Conservation (phyloP, 805 yeast genomes). For the Lipomyces yamadae region DNA sequence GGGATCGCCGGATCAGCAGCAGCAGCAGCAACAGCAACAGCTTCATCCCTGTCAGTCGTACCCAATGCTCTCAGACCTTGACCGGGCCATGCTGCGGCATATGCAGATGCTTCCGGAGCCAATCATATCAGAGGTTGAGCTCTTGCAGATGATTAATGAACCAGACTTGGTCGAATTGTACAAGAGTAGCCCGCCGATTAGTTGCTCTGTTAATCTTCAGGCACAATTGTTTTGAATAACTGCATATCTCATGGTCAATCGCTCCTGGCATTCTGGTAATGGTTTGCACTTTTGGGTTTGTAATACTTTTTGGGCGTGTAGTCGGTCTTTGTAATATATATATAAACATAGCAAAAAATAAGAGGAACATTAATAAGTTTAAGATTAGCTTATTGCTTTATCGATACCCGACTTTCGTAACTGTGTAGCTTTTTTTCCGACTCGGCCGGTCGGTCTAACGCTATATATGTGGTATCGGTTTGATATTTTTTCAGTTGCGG, state of each 20-base stretch:
- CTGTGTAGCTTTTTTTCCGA: too few relatives aligned
- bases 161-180: neutral
- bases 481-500: too few relatives aligned
- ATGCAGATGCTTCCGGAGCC: conserved; percentile 1
- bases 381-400: too few relatives aligned
- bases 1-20: neutral
- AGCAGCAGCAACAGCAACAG: neutral
- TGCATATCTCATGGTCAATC: neutral
- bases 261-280: neutral
- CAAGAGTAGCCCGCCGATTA: neutral
- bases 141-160: neutral
- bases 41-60: neutral
- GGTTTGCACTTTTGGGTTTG: neutral
- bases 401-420: too few relatives aligned
- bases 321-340: neutral
- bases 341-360: too few relatives aligned
- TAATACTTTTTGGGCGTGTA: neutral
- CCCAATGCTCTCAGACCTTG: conserved; percentile 1
- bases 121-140: conserved; percentile 6
- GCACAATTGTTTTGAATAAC: neutral
- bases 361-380: too few relatives aligned
- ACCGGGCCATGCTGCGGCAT: neutral
- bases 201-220: neutral
- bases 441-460: too few relatives aligned
- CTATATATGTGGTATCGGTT: too few relatives aligned